Percentiles rank a stretch among this genome's conserved stretches.
These are phyloP conservation scores for Neurospora crassa DNA, from an alignment of 2,329 filamentous ascomycete species.

Conservation along the genomic window DNA sequence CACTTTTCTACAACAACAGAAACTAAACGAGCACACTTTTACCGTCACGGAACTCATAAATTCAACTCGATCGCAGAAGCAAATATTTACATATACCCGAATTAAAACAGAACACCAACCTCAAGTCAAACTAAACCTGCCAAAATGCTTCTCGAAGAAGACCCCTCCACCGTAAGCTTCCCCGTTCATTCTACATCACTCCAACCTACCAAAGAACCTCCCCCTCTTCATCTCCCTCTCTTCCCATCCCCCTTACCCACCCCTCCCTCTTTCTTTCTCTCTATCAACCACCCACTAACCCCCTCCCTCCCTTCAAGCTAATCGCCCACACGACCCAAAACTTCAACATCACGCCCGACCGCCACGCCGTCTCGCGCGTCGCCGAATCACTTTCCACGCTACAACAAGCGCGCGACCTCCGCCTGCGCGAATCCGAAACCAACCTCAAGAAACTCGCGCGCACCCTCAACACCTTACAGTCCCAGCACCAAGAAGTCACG, in stretches of 20 bases:
- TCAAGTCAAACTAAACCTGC: slow-evolving; percentile 7
- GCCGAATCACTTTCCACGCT: slow-evolving; percentile 74
- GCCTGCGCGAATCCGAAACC: slow-evolving; percentile 59
- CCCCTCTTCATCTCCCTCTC: too few relatives aligned
- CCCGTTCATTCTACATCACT: not conserved
- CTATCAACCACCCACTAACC: too few relatives aligned
- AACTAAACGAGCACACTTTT: not conserved
- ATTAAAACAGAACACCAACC: slow-evolving; percentile 1
- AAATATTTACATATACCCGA: not conserved
- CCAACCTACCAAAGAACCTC: too few relatives aligned
- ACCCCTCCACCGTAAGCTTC: slow-evolving; percentile 66
- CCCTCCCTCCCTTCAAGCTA: slow-evolving; percentile 49
- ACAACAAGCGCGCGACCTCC: slow-evolving; percentile 72
- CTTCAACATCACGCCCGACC: slow-evolving; percentile 91
- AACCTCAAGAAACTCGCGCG: slow-evolving; percentile 53
- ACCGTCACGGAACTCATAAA: not conserved
- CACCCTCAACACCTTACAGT: slow-evolving; percentile 61
- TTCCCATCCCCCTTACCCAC: too few relatives aligned
- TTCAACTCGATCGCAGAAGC: not conserved
- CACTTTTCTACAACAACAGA: not conserved
- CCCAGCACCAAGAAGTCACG: slow-evolving; percentile 69
- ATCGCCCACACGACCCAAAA: slow-evolving; percentile 87
- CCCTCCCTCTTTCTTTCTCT: too few relatives aligned
- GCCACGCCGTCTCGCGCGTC: slow-evolving; percentile 72
- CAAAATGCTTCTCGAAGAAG: slow-evolving; percentile 90